Evolutionary conservation across 352 stramenopile genomes (phyloP).

Genomic region (Halophytophthora batemanensis): DNA sequence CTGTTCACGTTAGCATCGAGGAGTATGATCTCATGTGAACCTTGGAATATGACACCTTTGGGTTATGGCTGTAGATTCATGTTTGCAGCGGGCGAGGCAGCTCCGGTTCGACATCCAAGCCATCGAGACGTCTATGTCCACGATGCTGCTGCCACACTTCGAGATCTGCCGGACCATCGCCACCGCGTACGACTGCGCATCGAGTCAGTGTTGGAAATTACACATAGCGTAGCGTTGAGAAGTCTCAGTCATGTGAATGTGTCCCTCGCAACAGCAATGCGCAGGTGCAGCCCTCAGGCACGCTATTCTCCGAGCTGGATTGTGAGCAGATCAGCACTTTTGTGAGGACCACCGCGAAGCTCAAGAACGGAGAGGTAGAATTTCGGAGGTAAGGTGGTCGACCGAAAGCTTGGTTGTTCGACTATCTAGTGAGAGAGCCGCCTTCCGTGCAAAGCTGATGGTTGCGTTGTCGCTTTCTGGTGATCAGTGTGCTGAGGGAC

Average conservation of each 20-base stretch:
- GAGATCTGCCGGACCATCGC: constrained; percentile 57
- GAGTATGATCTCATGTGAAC: no score
- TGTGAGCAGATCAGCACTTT: constrained; percentile 31
- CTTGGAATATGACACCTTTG: no score
- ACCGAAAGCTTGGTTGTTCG: no score
- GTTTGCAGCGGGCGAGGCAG: constrained; percentile 32
- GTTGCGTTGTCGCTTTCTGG: background rate
- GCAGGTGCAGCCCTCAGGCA: constrained; percentile 21
- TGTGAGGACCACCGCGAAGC: constrained; percentile 20
- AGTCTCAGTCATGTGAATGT: no score
- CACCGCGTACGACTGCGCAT: constrained; percentile 51
- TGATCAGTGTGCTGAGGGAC: constrained; percentile 33
- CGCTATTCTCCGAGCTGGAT: constrained; percentile 23
- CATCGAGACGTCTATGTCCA: constrained; percentile 47
- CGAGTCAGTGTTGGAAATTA: no score
- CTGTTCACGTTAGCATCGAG: no score
- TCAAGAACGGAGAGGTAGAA: constrained; percentile 24
- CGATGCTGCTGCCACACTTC: constrained; percentile 49
- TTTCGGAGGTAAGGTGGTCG: constrained; percentile 24
- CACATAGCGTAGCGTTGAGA: no score
- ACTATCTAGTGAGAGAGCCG: no score
- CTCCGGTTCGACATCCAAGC: constrained; percentile 33
- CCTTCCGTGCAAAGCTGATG: background rate
- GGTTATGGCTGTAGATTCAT: constrained; percentile 33
- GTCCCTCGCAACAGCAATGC: constrained; percentile 28